These are phyloP conservation scores for Komagataella pseudopastoris DNA, from an alignment of 805 yeast genomes.

Conservation along the genomic window DNA sequence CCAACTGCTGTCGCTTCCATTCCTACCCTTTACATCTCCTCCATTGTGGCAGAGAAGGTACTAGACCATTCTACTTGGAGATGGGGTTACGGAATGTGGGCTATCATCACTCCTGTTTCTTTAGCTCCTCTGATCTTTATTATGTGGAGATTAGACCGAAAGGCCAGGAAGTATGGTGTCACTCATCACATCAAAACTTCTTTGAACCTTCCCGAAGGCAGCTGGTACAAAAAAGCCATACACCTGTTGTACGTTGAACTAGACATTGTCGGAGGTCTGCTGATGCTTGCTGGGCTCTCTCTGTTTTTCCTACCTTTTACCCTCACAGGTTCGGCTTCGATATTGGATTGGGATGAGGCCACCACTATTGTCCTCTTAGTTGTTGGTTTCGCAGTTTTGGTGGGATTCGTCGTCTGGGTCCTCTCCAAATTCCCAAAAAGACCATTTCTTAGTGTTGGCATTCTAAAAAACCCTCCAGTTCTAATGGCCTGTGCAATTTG, in stretches of 20 bases:
- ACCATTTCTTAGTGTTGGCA: not conserved
- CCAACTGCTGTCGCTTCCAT: constrained; percentile 14
- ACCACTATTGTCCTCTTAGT: not conserved
- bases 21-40: constrained; percentile 19
- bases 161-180: constrained; percentile 15
- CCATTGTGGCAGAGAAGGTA: constrained; percentile 18
- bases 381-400: not conserved
- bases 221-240: not conserved
- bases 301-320: not conserved
- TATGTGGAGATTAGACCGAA: constrained; percentile 13
- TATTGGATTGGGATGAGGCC: not conserved
- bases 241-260: constrained; percentile 2
- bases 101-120: constrained; percentile 28
- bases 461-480: not conserved
- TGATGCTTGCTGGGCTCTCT: not conserved
- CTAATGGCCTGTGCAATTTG: not conserved
- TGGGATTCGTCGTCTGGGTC: not conserved
- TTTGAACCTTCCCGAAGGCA: not conserved
- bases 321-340: not conserved
- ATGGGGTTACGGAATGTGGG: constrained; percentile 40
- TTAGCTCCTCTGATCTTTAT: constrained; percentile 13
- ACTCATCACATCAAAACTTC: not conserved
- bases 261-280: not conserved
- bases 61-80: constrained; percentile 34
- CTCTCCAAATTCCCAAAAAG: not conserved